phyloP scores from a whole-genome alignment of 192 early-diverging fungal genomes.

The Piromyces sp. region DNA sequence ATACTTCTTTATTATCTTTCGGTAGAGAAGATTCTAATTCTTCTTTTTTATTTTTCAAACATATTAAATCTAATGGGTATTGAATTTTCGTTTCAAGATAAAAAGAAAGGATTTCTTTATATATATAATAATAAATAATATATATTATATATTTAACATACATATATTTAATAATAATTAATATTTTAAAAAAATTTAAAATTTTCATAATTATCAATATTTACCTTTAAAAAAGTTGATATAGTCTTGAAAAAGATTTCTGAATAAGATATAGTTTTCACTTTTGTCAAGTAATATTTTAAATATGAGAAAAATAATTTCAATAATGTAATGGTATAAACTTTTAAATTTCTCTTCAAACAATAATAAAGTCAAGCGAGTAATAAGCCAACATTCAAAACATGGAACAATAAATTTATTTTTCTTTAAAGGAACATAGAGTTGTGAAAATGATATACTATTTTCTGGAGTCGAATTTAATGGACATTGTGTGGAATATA shows the following conservation, averaged over 20 bases:
- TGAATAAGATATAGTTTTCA: neutral
- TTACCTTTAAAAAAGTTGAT: neutral
- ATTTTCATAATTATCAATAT: no score
- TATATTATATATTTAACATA: no score
- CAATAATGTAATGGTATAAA: neutral
- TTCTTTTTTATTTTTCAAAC: neutral
- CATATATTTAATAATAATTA: no score
- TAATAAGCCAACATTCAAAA: neutral
- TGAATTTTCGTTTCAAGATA: neutral
- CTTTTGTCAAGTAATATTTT: neutral
- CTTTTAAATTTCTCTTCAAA: neutral
- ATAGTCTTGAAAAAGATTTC: neutral
- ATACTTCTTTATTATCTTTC: neutral
- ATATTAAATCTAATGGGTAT: neutral
- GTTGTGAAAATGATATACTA: neutral
- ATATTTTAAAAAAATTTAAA: no score
- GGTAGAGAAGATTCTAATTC: neutral
- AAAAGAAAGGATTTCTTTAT: neutral
- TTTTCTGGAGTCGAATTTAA: neutral
- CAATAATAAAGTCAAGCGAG: neutral
- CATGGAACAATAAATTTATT: neutral
- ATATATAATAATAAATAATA: no score
- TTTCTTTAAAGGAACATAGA: neutral
- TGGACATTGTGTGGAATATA: neutral
- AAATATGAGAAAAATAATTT: neutral